Base-by-base conservation (phyloP, 768 basidiomycete species). In the Mycena galopus region DNA sequence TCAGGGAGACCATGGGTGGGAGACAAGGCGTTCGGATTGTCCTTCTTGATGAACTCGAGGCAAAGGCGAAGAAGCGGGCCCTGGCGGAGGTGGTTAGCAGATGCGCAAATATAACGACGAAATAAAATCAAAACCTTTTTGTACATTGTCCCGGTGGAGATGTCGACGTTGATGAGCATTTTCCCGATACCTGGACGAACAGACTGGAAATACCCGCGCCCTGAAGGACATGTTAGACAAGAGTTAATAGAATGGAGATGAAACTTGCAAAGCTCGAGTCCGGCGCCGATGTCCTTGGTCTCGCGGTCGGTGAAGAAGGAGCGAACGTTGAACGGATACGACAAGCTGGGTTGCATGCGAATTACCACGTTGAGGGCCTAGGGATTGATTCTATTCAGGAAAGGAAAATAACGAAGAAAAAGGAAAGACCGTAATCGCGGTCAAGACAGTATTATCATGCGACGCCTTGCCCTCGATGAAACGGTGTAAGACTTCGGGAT, bases 81-180 rank as follows among this genome's bases (percentile, higher is more conserved):
- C 61, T 62, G 44, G 6, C 6, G 6, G 25, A 23, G n/a, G n/a
- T 33, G 29, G 44, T 62, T 30, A 33, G 21, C 29, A 3, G 19
- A 33, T n/a, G 25, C 3, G 7, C 23, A 47, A n/a, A n/a, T 42
- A 17, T 47, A n/a, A 12, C 10, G 30, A 16, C 11, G 19, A 12
- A 32, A 25, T 19, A 19, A 47, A 17, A 4, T 2, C 5, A 12
- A 30, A 21, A 3, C 29, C 27, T 30, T 32, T 74, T 89, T 90
- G 78, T 91, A 94, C 91, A 95, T 93, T 29, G 78, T 88, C 87
- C 91, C 90, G 0, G 90, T 90, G 16, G 86, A 86, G 68, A 91
- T 91, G 68, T 91, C 90, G 73, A 91, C 84, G 65, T 91, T 91
- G 75, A 91, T 84, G 25, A 90, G 77, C 79, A 91, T 85, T 12